Conservation (phyloP, 2,329 filamentous ascomycete genomes). For the Pseudonectria buxi region DNA sequence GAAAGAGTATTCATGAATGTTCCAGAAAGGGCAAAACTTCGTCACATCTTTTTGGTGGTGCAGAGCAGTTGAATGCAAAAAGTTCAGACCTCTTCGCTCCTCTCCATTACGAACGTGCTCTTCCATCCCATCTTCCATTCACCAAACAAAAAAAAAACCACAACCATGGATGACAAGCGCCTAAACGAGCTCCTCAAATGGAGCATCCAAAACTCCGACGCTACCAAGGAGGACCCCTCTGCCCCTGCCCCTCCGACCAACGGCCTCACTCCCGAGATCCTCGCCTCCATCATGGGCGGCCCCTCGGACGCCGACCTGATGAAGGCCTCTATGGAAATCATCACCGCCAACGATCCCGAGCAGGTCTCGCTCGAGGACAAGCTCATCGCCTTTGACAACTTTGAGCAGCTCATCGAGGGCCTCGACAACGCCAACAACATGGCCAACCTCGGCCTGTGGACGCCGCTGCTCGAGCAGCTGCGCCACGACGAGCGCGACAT, state of each 20-base stretch:
- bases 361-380: conserved; percentile 63
- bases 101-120: conserved; percentile 3
- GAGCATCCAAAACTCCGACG: conserved; percentile 50
- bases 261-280: conserved; percentile 59
- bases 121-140: conserved; percentile 1
- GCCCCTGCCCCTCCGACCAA: conserved; percentile 27
- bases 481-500: conserved; percentile 63
- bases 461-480: conserved; percentile 66
- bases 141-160: conserved; percentile 1
- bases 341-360: conserved; percentile 55
- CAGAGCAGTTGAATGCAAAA: conserved; percentile 10
- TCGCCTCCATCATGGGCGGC: conserved; percentile 73
- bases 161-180: conserved; percentile 43
- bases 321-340: conserved; percentile 73
- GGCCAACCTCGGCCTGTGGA: conserved; percentile 71
- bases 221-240: conserved; percentile 23
- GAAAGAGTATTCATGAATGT: conserved; percentile 32
- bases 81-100: conserved; percentile 1
- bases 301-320: conserved; percentile 89
- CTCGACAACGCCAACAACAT: conserved; percentile 98
- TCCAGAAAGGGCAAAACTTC: conserved; percentile 32
- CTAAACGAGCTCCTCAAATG: conserved; percentile 77
- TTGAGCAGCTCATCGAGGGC: conserved; percentile 85
- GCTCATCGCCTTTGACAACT: conserved; percentile 84
- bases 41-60: conserved; percentile 9